Evolutionary conservation across 805 yeast species (phyloP).

Genomic region (Yarrowia sp.): DNA sequence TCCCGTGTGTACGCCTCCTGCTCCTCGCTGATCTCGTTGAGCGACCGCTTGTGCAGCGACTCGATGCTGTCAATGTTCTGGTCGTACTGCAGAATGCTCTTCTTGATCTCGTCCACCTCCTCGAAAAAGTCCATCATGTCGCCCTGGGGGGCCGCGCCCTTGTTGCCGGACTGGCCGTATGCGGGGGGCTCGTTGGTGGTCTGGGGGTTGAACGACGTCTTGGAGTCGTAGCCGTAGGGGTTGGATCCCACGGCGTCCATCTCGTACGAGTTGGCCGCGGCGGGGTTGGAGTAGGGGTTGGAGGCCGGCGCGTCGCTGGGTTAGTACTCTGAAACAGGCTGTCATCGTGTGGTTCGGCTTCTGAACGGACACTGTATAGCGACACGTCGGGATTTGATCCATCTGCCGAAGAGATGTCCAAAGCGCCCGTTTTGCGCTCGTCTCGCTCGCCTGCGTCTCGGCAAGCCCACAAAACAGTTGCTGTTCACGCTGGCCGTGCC

Average conservation of each 20-base stretch:
- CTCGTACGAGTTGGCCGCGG: slow-evolving; percentile 25
- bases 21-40: slow-evolving; percentile 71
- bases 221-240: slow-evolving; percentile 16
- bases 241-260: slow-evolving; percentile 24
- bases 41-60: slow-evolving; percentile 63
- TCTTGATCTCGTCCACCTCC: slow-evolving; percentile 65
- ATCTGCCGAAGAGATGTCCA: no score
- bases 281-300: slow-evolving; percentile 27
- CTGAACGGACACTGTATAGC: slow-evolving; percentile 6
- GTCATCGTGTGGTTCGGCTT: no score
- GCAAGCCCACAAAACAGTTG: no score
- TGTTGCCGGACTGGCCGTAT: no score
- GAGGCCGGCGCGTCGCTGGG: slow-evolving; percentile 17
- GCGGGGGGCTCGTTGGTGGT: slow-evolving; percentile 21
- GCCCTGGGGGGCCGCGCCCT: slow-evolving; percentile 34
- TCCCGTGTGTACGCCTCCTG: slow-evolving; percentile 61
- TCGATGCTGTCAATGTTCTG: slow-evolving; percentile 67
- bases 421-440: no score
- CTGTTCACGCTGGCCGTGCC: no score
- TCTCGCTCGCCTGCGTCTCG: no score
- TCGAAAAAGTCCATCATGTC: slow-evolving; percentile 67
- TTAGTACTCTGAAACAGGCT: neutral
- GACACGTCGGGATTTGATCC: no score
- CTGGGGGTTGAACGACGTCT: slow-evolving; percentile 1
- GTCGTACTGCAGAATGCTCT: slow-evolving; percentile 66